Base-by-base conservation (phyloP, 1,284 basidiomycete species). In the Apiotrichum akiyoshidainum region DNA sequence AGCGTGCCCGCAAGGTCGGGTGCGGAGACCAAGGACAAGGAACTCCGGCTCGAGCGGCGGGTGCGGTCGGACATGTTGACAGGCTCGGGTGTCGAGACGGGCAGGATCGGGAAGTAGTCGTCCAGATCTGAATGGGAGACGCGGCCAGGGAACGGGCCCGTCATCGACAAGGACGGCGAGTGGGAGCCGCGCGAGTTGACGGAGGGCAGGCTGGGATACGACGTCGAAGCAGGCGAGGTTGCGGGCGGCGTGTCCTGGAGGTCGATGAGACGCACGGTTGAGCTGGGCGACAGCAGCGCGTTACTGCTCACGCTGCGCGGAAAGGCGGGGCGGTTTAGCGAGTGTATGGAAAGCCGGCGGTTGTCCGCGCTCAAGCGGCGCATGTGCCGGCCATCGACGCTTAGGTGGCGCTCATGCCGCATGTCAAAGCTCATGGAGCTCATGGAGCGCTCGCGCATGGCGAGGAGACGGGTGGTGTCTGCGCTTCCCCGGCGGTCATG, bases 141-240 rank as follows among this genome's bases (percentile, higher is more conserved):
- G 26, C 26, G 12, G 26, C 37, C 37, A 11, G 68, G 67, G 58
- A 67, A 70, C 0, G 68, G 65, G 9, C 68, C 68, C 1, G 45
- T 4, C 46, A 48, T 48, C 19, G 37, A 40, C 31, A 42, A 13
- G 13, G 37, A 44, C 13, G 46, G 35, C 11, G 53, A 26, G 12
- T 14, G 37, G 16, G 39, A 48, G 13, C 22, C 41, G 1, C 11
- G 14, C 14, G 33, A 33, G 22, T 17, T n/a, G 14, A 41, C 6
- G 51, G 17, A 21, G 7, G 44, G 26, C 7, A 33, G 26, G 37
- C 19, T 33, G 22, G 55, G 33, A 33, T 40, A 16, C 13, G 45
- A 34, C 14, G n/a, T 2, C 17, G 57, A 11, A 31, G 42, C 16
- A 12, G 47, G 5, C 44, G 21, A 12, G n/a, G 22, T n/a, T 26